Base-by-base conservation (phyloP, 1,284 basidiomycete genomes). In the Papiliotrema laurentii region DNA sequence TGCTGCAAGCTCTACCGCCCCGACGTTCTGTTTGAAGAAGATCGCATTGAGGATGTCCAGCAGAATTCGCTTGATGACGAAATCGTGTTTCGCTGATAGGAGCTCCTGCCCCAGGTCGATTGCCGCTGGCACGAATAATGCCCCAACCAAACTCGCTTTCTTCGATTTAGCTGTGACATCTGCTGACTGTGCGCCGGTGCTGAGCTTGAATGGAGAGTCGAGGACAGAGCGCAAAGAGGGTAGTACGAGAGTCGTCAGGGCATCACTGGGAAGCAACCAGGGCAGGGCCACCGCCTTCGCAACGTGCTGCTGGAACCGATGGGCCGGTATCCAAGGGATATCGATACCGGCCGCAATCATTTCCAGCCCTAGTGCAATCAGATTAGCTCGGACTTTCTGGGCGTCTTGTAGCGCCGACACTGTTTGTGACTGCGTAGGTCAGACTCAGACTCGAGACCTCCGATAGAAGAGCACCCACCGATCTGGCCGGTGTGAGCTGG, bases 21-120 rank as follows among this genome's bases (percentile, higher is more conserved):
- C 37, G 2, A 62, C 51, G 30, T 65, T 61, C 48, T 69, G 68
- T 61, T 71, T 72, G 61, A 64, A 69, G 45, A 67, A 66, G 5
- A 61, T 60, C 2, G 64, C 57, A 37, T 66, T 52, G 5, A 68
- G 36, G 21, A 65, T 60, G 43, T 72, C 69, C 21, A 72, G 52
- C 21, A 70, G 34, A 27, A 47, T 47, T 21, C 63, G 58, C 49
- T 70, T 63, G 1, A 54, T 50, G 4, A 59, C 25, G 31, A 55
- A 57, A 27, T 65, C 60, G 43, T 57, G 46, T 19, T 54, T 51
- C n/a, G n/a, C n/a, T n/a, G n/a, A n/a, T 1, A 26, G 30, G 24
- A 72, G 43, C 18, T 62, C 60, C 1, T 45, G 36, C 3, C 53
- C 62, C n/a, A 68, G 56, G 34, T 65, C 56, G 36, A 70, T 60